Conservation (phyloP, 768 basidiomycete genomes). For the Rhizopogon roseolus region DNA sequence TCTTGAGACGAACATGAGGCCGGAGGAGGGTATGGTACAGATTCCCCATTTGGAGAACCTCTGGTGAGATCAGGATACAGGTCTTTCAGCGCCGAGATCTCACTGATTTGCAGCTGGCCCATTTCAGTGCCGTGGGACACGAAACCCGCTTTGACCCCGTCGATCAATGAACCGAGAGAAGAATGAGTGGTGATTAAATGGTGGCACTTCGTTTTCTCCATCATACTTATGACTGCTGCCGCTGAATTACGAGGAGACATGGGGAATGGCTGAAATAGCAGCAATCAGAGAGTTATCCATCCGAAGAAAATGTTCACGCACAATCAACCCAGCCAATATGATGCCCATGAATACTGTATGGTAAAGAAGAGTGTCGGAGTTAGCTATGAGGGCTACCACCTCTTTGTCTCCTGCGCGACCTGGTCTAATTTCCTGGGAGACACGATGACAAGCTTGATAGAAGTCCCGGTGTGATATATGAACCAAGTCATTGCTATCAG, state of each 20-base stretch:
- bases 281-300: background rate
- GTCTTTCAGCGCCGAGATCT: conserved; percentile 8
- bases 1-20: conserved; percentile 1
- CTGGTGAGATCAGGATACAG: conserved; percentile 7
- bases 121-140: background rate
- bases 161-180: conserved; percentile 24
- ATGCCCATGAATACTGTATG: conserved; percentile 36
- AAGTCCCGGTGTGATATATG: conserved; percentile 39
- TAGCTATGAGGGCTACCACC: conserved; percentile 33
- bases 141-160: conserved; percentile 20
- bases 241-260: conserved; percentile 34
- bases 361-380: conserved; percentile 37
- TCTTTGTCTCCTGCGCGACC: conserved; percentile 27
- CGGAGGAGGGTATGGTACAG: conserved; percentile 10
- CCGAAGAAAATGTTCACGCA: conserved; percentile 10
- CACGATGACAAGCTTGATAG: conserved; percentile 38
- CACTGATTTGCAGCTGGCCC: conserved; percentile 9
- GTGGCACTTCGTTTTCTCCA: conserved; percentile 34
- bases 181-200: conserved; percentile 31
- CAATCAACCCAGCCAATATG: conserved; percentile 31
- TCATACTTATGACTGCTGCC: conserved; percentile 27
- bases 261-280: conserved; percentile 26
- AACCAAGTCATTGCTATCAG: conserved; percentile 11
- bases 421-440: conserved; percentile 35
- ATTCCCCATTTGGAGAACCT: background rate